Percentiles rank a stretch among this genome's conserved stretches.
phyloP scores from a whole-genome alignment of 2,329 filamentous ascomycete genomes.

The Lomentospora prolificans region DNA sequence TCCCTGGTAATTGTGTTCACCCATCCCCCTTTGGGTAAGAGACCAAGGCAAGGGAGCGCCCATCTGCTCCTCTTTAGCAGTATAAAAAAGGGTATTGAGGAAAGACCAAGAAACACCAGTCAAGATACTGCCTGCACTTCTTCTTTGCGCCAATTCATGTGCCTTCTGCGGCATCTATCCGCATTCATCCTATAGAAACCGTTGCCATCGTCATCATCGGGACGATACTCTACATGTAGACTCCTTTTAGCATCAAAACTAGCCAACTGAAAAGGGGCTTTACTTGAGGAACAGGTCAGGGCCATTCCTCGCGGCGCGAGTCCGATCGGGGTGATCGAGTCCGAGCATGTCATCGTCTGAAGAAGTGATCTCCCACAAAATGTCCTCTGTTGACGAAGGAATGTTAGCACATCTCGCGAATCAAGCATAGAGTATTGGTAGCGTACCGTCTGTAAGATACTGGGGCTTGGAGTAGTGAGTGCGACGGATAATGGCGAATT shows the following conservation, averaged over 20 bases:
- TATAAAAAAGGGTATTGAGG: slow-evolving; percentile 5
- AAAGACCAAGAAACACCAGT: slow-evolving; percentile 4
- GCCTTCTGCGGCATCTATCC: slow-evolving; percentile 1
- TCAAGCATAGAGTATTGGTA: slow-evolving; percentile 8
- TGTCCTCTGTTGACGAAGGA: slow-evolving; percentile 37
- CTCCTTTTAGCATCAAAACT: too few species aligned
- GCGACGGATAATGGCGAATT: slow-evolving; percentile 74
- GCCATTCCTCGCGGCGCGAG: slow-evolving; percentile 48
- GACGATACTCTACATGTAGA: too few species aligned
- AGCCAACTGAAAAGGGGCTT: slow-evolving; percentile 4
- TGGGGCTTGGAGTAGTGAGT: slow-evolving; percentile 65
- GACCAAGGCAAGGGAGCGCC: background rate
- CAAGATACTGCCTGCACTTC: slow-evolving; percentile 3
- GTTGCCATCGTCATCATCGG: background rate
- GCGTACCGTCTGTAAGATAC: slow-evolving; percentile 80
- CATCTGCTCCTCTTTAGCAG: background rate
- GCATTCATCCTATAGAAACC: background rate
- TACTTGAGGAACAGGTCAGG: slow-evolving; percentile 48
- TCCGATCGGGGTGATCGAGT: slow-evolving; percentile 55
- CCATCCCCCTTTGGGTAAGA: background rate
- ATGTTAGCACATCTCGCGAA: slow-evolving; percentile 13
- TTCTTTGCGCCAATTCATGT: slow-evolving; percentile 2
- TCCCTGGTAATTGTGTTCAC: background rate
- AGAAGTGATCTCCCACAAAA: slow-evolving; percentile 41
- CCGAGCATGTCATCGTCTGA: slow-evolving; percentile 54